Evolutionary conservation across 352 stramenopile genomes (phyloP).

Genomic region (Globisporangium megalacanthum): DNA sequence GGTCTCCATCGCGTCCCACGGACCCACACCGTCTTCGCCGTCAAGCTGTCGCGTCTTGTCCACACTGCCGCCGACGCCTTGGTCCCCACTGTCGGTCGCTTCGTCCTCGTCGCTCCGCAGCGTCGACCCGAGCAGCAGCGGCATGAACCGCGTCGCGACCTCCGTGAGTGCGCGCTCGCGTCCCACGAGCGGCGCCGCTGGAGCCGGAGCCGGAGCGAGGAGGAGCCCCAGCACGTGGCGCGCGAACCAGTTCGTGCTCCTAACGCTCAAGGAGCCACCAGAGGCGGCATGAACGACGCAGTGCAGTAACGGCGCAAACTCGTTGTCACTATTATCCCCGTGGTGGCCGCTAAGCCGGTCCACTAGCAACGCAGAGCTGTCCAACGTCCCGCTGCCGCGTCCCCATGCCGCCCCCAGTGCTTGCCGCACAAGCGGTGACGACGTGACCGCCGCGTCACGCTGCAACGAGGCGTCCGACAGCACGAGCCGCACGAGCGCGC

Average conservation of each 20-base stretch:
- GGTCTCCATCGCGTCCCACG: constrained; percentile 7
- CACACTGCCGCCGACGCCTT: not conserved
- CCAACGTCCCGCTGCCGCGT: constrained; percentile 22
- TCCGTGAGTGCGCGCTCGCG: constrained; percentile 21
- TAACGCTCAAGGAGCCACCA: constrained; percentile 35
- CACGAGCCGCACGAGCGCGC: constrained; percentile 37
- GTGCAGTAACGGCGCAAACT: constrained; percentile 26
- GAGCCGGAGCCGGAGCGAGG: constrained; percentile 21
- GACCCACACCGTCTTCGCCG: not conserved
- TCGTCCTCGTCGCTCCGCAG: constrained; percentile 15
- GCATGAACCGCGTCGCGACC: constrained; percentile 38
- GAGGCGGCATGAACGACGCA: constrained; percentile 37
- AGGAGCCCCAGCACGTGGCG: constrained; percentile 57
- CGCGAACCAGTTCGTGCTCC: constrained; percentile 74
- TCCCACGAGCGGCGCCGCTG: constrained; percentile 16
- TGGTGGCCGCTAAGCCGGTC: constrained; percentile 17
- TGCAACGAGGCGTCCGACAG: constrained; percentile 26
- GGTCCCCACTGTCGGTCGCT: not conserved
- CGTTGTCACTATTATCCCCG: constrained; percentile 15
- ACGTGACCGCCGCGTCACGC: constrained; percentile 17
- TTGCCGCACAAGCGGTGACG: constrained; percentile 35
- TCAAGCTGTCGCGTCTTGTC: constrained; percentile 2
- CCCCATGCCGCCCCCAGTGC: constrained; percentile 51
- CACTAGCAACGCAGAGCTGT: constrained; percentile 37
- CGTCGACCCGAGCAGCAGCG: constrained; percentile 43